These are phyloP conservation scores for Apiospora rasikravindrae DNA, from an alignment of 2,329 filamentous ascomycete species.

Conservation along the genomic window DNA sequence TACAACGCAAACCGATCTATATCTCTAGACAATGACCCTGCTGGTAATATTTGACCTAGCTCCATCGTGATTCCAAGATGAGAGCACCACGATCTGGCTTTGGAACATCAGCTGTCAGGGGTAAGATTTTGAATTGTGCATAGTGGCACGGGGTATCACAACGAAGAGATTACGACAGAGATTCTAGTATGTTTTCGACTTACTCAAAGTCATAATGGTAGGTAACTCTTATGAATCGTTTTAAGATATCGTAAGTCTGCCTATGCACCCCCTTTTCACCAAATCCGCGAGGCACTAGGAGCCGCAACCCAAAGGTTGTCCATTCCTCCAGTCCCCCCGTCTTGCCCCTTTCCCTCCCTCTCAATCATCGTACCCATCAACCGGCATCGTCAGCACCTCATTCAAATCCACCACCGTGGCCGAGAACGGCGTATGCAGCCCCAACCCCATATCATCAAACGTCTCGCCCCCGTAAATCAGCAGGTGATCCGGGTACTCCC, in stretches of 20 bases:
- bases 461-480: slow-evolving; percentile 42
- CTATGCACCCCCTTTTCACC: not conserved
- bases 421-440: slow-evolving; percentile 25
- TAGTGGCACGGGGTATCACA: no score
- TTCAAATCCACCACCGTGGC: slow-evolving; percentile 25
- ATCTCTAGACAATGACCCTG: no score
- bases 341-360: not conserved
- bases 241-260: no score
- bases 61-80: no score
- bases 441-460: slow-evolving; percentile 22
- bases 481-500: slow-evolving; percentile 31
- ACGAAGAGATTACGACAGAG: no score
- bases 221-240: no score
- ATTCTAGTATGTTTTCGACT: no score
- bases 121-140: no score
- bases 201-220: not conserved
- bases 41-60: no score
- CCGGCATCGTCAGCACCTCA: slow-evolving; percentile 21
- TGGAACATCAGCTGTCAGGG: no score
- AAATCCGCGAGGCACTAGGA: not conserved
- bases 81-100: no score
- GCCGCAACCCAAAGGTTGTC: not conserved
- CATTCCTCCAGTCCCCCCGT: not conserved
- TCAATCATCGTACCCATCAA: not conserved
- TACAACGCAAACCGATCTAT: no score